Conservation (phyloP, 164 flowering plant species). For the Brasenia schreberi region DNA sequence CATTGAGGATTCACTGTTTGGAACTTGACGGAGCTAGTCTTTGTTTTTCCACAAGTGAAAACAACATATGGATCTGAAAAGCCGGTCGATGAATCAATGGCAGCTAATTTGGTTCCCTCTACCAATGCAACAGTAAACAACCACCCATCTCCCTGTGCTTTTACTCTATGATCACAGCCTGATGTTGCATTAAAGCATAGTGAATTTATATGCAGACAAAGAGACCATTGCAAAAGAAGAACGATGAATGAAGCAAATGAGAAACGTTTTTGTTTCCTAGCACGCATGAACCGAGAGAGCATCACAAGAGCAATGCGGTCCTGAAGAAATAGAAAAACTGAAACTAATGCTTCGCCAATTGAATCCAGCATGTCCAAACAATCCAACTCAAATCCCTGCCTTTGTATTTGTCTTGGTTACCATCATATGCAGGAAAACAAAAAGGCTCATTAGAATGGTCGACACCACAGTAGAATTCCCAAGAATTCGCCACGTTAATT, state of each 20-base stretch:
- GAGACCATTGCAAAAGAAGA: neutral
- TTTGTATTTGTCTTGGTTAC: conserved; percentile 44
- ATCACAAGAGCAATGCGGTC: conserved; percentile 49
- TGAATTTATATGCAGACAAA: neutral
- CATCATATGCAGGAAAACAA: conserved; percentile 55
- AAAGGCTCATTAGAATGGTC: conserved; percentile 47
- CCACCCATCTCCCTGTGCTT: conserved; percentile 98
- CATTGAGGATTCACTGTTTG: conserved; percentile 76
- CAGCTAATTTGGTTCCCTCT: conserved; percentile 73
- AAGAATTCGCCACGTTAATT: conserved; percentile 64
- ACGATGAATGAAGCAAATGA: neutral
- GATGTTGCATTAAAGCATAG: neutral
- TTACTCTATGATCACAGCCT: conserved; percentile 93
- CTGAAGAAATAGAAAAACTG: conserved; percentile 71
- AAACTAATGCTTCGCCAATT: conserved; percentile 72
- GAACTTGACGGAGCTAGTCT: conserved; percentile 90
- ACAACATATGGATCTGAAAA: conserved; percentile 89
- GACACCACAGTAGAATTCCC: conserved; percentile 67
- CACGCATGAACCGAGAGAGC: conserved; percentile 81
- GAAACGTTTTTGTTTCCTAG: conserved; percentile 47
- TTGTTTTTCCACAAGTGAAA: conserved; percentile 81
- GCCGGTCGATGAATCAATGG: conserved; percentile 69
- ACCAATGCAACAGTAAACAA: conserved; percentile 85
- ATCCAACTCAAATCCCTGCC: conserved; percentile 86
- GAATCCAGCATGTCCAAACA: conserved; percentile 97